phyloP scores from a whole-genome alignment of 352 stramenopile genomes.

The Pythium aristosporum region DNA sequence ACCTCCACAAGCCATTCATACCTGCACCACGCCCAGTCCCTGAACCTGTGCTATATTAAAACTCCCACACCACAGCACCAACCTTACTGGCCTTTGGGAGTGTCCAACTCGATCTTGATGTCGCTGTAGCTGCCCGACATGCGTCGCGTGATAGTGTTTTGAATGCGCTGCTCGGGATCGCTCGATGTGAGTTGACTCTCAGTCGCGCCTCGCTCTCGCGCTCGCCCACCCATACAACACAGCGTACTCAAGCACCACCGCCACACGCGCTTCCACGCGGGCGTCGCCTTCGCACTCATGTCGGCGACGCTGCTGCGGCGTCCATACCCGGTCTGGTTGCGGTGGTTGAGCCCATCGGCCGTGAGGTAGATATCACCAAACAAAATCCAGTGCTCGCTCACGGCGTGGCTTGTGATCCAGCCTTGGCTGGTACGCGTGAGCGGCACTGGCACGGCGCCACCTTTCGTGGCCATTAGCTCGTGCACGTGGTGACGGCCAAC shows the following conservation, averaged over 20 bases:
- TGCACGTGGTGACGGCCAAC: conserved; percentile 76
- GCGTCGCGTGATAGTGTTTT: conserved; percentile 62
- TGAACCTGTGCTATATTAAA: conserved; percentile 3
- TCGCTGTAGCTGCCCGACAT: conserved; percentile 84
- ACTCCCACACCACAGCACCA: neutral
- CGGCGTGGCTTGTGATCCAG: conserved; percentile 81
- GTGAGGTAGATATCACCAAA: conserved; percentile 80
- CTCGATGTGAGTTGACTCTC: conserved; percentile 34
- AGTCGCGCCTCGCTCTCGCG: neutral
- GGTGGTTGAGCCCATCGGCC: conserved; percentile 48
- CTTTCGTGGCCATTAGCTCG: conserved; percentile 79
- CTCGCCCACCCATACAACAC: conserved; percentile 4
- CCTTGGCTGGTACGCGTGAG: conserved; percentile 71
- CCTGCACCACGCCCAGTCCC: no score
- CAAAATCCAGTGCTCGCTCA: conserved; percentile 82
- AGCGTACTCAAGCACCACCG: conserved; percentile 19
- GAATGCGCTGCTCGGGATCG: conserved; percentile 72
- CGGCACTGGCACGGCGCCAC: conserved; percentile 73
- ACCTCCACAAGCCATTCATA: neutral
- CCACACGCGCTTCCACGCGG: conserved; percentile 26
- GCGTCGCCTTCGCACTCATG: conserved; percentile 23
- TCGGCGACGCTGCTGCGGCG: conserved; percentile 56
- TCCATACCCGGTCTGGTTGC: conserved; percentile 41
- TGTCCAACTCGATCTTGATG: conserved; percentile 67
- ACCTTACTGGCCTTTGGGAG: conserved; percentile 40